A percentile compares a stretch with the other conserved stretches of the same genome.
phyloP scores from a whole-genome alignment of 208 protist genomes.

The Leishmania aethiopica region DNA sequence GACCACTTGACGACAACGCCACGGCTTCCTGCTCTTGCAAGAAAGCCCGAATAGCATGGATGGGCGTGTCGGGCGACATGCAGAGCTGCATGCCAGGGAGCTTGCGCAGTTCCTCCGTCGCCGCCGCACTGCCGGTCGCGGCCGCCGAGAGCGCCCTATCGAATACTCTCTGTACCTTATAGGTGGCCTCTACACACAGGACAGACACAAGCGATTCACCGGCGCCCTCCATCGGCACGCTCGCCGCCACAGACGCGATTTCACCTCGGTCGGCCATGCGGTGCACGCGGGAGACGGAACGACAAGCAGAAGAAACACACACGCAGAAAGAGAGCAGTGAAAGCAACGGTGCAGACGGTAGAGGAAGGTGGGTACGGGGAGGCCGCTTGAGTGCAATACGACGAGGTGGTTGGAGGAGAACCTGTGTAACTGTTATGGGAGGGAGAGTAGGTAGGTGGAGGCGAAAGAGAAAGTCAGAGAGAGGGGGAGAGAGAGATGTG shows the following conservation, averaged over 20 bases:
- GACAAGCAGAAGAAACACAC: background rate
- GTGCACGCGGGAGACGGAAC: background rate
- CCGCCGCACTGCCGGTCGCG: background rate
- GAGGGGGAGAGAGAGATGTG: constrained; percentile 5
- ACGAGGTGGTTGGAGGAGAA: background rate
- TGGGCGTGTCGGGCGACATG: constrained; percentile 22
- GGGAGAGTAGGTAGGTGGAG: background rate
- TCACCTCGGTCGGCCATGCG: constrained; percentile 7
- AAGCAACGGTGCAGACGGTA: background rate
- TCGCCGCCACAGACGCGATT: constrained; percentile 27
- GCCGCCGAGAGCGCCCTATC: background rate
- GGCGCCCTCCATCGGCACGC: constrained; percentile 1
- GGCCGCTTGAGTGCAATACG: too few species aligned
- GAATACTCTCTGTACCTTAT: constrained; percentile 13
- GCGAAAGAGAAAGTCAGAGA: background rate
- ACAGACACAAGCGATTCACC: constrained; percentile 13
- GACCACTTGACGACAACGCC: background rate
- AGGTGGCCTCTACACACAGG: constrained; percentile 23
- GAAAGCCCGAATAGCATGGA: constrained; percentile 22
- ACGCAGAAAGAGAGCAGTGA: background rate
- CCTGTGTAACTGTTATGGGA: background rate
- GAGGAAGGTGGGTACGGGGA: background rate
- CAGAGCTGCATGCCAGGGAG: constrained; percentile 21
- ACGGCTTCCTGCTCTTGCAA: constrained; percentile 17
- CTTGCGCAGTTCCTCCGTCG: constrained; percentile 13